phyloP scores from a whole-genome alignment of 2,329 filamentous ascomycete species.

The Paraphaeosphaeria sporulosa region DNA sequence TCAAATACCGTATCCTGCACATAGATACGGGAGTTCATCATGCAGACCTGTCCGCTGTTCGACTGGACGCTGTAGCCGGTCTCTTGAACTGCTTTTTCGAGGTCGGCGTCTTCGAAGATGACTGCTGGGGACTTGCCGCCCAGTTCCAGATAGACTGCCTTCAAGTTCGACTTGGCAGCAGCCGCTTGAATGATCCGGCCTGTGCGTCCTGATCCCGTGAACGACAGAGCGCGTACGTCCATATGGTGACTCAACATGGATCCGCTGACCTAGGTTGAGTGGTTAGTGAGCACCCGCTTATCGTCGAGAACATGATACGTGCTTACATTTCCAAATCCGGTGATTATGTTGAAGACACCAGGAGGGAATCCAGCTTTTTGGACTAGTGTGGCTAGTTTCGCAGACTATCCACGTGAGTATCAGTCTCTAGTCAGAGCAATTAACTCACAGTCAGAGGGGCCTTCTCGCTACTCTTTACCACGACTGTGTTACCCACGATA shows the following conservation, averaged over 20 bases:
- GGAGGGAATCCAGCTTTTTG: conserved; percentile 81
- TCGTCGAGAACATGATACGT: background rate
- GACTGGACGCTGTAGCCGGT: conserved; percentile 59
- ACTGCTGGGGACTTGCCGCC: conserved; percentile 88
- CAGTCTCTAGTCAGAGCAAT: conserved; percentile 63
- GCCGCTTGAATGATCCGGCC: conserved; percentile 80
- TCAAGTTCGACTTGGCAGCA: conserved; percentile 80
- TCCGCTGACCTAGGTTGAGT: conserved; percentile 61
- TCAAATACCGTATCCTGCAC: conserved; percentile 62
- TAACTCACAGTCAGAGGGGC: conserved; percentile 75
- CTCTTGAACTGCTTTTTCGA: conserved; percentile 73
- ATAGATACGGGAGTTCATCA: conserved; percentile 66
- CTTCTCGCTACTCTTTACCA: conserved; percentile 45
- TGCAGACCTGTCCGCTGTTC: conserved; percentile 67
- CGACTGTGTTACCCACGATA: conserved; percentile 44
- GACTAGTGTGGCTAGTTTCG: conserved; percentile 80
- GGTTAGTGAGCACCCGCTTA: background rate
- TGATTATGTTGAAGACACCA: conserved; percentile 82
- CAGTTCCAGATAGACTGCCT: conserved; percentile 85
- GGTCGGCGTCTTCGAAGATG: conserved; percentile 79
- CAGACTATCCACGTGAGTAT: conserved; percentile 71
- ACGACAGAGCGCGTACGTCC: conserved; percentile 81
- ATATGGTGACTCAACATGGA: conserved; percentile 80
- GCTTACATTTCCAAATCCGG: conserved; percentile 74
- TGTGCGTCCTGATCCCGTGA: conserved; percentile 84